Conservation (phyloP, 1,139 yeast genomes). For the Taphrina pruni region DNA sequence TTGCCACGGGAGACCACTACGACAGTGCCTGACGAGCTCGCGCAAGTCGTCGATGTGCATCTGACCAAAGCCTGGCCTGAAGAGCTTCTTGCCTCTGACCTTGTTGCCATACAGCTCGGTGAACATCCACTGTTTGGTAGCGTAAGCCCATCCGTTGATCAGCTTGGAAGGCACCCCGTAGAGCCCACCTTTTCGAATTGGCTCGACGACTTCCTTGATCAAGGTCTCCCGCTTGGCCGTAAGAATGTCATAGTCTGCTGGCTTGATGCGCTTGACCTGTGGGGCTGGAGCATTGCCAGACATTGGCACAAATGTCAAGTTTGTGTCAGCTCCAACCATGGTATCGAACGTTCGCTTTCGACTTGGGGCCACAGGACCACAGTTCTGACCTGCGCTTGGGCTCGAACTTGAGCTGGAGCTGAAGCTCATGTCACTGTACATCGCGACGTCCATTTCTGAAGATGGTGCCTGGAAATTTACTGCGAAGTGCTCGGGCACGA, state of each 20-base stretch:
- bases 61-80: background rate
- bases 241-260: background rate
- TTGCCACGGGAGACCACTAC: conserved; percentile 13
- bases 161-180: conserved; percentile 12
- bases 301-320: background rate
- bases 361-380: background rate
- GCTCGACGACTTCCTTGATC: conserved; percentile 7
- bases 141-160: conserved; percentile 7
- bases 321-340: background rate
- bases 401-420: background rate
- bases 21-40: conserved; percentile 13
- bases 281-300: background rate
- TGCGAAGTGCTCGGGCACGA: background rate
- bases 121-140: background rate
- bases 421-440: no score
- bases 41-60: conserved; percentile 3
- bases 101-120: background rate
- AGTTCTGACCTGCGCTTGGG: background rate
- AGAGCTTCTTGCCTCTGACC: conserved; percentile 7
- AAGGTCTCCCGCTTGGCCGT: conserved; percentile 2
- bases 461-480: background rate
- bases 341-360: conserved; percentile 1
- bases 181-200: background rate
- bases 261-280: background rate
- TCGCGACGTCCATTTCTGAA: background rate